These are phyloP conservation scores for Parathielavia hyrcaniae DNA, from an alignment of 495 filamentous ascomycete genomes.

Conservation along the genomic window DNA sequence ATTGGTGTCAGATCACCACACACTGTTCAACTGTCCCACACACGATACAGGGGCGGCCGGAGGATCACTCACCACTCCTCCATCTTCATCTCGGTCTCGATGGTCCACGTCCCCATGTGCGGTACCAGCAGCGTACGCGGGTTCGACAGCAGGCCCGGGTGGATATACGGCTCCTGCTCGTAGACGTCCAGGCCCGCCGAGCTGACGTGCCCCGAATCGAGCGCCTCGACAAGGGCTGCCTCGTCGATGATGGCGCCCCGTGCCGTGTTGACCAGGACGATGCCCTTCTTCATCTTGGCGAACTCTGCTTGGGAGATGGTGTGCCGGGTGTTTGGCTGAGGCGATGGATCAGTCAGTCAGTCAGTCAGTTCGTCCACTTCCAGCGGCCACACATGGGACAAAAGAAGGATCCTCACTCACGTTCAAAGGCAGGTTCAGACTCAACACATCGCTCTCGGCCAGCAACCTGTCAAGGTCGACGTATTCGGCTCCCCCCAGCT, in stretches of 20 bases:
- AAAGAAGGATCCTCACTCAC: constrained; percentile 37
- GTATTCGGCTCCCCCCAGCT: constrained; percentile 55
- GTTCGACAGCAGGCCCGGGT: constrained; percentile 63
- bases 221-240: constrained; percentile 60
- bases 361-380: not conserved
- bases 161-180: constrained; percentile 68
- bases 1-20: not conserved
- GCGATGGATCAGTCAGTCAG: not conserved
- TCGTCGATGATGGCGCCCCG: constrained; percentile 67
- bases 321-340: constrained; percentile 57
- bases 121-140: constrained; percentile 67
- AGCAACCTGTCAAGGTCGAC: constrained; percentile 65
- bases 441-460: constrained; percentile 61
- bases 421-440: constrained; percentile 70
- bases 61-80: constrained; percentile 47
- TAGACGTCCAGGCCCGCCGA: constrained; percentile 73
- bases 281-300: constrained; percentile 61
- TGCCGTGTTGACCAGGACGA: constrained; percentile 67
- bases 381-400: no score
- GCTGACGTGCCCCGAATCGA: constrained; percentile 62
- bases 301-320: constrained; percentile 60
- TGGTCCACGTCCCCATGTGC: constrained; percentile 67
- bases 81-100: constrained; percentile 67
- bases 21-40: no score
- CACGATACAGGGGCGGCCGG: not conserved